Conservation (phyloP, 441 rosid species). For the Macaranga tanarius region DNA sequence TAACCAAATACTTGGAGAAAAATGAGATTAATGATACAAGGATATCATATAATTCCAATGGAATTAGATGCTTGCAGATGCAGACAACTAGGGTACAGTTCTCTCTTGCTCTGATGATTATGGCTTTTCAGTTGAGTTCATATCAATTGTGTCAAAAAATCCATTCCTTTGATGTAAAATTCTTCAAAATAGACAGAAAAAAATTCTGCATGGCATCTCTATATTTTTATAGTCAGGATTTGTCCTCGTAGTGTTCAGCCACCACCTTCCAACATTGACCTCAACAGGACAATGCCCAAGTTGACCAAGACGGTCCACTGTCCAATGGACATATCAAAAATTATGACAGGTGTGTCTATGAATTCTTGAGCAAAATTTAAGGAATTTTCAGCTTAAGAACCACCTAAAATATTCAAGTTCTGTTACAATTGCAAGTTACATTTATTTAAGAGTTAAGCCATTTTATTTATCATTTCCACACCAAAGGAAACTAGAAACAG, state of each 20-base stretch:
- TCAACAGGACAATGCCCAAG: not conserved
- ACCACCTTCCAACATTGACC: not conserved
- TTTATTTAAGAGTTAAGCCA: not conserved
- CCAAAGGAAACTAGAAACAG: not conserved
- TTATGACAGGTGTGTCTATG: not conserved
- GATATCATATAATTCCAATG: not conserved
- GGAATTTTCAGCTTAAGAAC: not conserved
- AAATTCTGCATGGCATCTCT: not conserved
- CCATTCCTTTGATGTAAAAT: not conserved
- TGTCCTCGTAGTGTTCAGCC: not conserved
- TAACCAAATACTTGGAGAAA: not conserved
- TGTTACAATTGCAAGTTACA: not conserved
- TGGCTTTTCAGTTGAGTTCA: not conserved
- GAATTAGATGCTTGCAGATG: not conserved
- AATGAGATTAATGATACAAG: conserved; percentile 6
- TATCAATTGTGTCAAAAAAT: not conserved
- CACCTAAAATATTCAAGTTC: not conserved
- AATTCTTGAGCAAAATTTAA: not conserved
- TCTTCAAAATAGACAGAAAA: conserved; percentile 2
- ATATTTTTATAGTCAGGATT: not conserved
- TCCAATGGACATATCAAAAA: not conserved
- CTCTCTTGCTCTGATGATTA: not conserved
- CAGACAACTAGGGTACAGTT: not conserved
- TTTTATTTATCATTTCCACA: not conserved
- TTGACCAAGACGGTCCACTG: not conserved